Percentiles rank a stretch among this genome's conserved stretches.
These are phyloP conservation scores for Aphanomyces astaci DNA, from an alignment of 352 stramenopile species.

Conservation along the genomic window DNA sequence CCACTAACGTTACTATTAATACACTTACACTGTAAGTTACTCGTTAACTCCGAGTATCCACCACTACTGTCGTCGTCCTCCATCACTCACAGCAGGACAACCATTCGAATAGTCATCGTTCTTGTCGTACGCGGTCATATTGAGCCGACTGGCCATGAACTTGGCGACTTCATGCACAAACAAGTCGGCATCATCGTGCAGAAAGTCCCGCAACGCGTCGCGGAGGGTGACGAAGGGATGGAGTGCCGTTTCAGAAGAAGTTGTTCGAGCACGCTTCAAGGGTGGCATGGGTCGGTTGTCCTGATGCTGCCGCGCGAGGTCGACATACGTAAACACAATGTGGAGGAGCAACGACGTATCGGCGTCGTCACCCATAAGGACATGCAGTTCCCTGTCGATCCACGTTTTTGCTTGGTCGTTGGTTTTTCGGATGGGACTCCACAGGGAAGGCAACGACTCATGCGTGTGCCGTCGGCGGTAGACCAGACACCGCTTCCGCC, in stretches of 20 bases:
- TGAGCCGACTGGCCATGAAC: slow-evolving; percentile 59
- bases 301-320: background rate
- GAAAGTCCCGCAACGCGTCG: slow-evolving; percentile 45
- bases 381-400: background rate
- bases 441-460: background rate
- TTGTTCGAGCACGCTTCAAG: no score
- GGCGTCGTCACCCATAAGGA: background rate
- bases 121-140: slow-evolving; percentile 67
- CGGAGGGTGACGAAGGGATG: slow-evolving; percentile 33
- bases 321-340: background rate
- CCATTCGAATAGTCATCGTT: no score
- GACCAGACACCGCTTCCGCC: background rate
- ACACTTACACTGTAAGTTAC: no score
- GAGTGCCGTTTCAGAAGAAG: no score
- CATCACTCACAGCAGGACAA: no score
- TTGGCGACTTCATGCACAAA: slow-evolving; percentile 59
- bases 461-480: background rate
- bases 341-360: background rate
- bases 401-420: slow-evolving; percentile 8
- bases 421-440: background rate
- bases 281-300: no score
- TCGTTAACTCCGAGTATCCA: no score
- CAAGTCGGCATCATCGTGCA: slow-evolving; percentile 45
- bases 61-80: no score
- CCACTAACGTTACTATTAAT: no score